A percentile compares a stretch with the other conserved stretches of the same genome.
Evolutionary conservation across 306 rosid genomes (phyloP).

Genomic region (Cucurbita moschata): DNA sequence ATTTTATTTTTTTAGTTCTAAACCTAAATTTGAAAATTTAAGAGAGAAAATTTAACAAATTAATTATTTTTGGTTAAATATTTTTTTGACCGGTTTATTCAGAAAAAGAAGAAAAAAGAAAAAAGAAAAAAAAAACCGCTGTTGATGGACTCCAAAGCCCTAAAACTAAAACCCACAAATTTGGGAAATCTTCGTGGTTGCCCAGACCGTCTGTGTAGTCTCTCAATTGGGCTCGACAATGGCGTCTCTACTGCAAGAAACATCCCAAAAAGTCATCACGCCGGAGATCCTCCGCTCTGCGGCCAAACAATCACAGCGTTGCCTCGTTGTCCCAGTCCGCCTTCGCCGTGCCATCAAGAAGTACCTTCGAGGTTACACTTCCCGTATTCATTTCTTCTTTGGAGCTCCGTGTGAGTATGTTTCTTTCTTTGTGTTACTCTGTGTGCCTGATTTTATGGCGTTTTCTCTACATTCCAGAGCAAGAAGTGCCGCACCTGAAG

Average conservation of each 20-base stretch:
- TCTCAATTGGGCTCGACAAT: conserved; percentile 15
- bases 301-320: conserved; percentile 72
- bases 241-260: conserved; percentile 50
- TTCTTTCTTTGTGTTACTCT: neutral
- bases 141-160: neutral
- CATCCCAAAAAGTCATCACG: conserved; percentile 54
- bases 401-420: neutral
- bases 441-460: neutral
- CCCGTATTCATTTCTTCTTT: neutral
- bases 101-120: no score
- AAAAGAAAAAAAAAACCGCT: neutral
- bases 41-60: no score
- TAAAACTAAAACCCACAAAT: neutral
- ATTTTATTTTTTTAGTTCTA: no score
- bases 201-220: no score
- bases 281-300: conserved; percentile 55
- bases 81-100: no score
- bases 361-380: conserved; percentile 55
- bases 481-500: conserved; percentile 72
- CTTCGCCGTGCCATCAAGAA: conserved; percentile 82
- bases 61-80: no score
- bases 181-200: neutral
- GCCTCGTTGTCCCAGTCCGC: conserved; percentile 55
- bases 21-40: no score
- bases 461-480: conserved; percentile 28